Percentiles rank a stretch among this genome's conserved stretches.
phyloP scores from a whole-genome alignment of 345 rosid genomes.

The Populus nigra region DNA sequence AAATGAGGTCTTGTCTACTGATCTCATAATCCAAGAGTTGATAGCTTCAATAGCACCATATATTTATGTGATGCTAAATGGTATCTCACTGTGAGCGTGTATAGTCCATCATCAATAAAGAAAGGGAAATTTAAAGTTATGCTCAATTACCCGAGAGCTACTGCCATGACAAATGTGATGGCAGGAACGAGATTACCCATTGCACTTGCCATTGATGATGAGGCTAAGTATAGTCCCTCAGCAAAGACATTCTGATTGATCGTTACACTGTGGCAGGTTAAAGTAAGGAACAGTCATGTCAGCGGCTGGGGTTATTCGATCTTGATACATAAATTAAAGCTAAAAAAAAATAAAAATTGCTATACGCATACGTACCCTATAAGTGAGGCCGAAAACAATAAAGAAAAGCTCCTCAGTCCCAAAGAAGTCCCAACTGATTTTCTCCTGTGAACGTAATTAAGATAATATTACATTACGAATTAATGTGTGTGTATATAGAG shows the following conservation, averaged over 20 bases:
- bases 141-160: conserved; percentile 29
- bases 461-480: not conserved
- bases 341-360: no score
- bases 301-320: not conserved
- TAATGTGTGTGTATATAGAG: not conserved
- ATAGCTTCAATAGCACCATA: no score
- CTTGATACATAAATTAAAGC: not conserved
- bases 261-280: conserved; percentile 26
- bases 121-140: no score
- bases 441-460: conserved; percentile 18
- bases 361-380: conserved; percentile 29
- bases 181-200: conserved; percentile 41
- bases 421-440: conserved; percentile 23
- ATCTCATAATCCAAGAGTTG: no score
- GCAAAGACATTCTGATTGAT: conserved; percentile 38
- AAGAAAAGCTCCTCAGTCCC: conserved; percentile 34
- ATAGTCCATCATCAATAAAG: no score
- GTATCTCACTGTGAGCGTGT: no score
- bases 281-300: not conserved
- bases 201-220: conserved; percentile 46
- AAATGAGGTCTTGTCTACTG: not conserved
- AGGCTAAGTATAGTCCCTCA: conserved; percentile 43
- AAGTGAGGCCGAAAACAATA: conserved; percentile 38
- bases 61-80: no score
- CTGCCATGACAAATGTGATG: conserved; percentile 40